Conservation (phyloP, 768 basidiomycete genomes). For the Calvatia gigantea region DNA sequence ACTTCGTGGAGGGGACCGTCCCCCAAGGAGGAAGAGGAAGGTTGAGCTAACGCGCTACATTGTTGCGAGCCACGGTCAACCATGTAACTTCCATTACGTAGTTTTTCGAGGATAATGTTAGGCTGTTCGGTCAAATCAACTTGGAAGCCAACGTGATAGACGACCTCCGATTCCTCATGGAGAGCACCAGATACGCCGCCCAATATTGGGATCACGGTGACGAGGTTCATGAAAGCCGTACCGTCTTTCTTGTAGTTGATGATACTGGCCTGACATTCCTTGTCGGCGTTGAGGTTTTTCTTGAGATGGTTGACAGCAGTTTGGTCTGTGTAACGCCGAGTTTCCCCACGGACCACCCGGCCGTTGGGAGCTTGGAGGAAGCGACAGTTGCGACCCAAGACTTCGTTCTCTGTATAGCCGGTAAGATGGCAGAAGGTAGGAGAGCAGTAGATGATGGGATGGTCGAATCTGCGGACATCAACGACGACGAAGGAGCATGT, state of each 20-base stretch:
- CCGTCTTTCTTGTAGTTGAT: constrained; percentile 90
- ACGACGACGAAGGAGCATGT: constrained; percentile 91
- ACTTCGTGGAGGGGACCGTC: no score
- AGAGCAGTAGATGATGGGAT: constrained; percentile 88
- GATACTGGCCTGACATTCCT: constrained; percentile 86
- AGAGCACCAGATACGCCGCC: constrained; percentile 49
- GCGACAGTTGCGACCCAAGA: constrained; percentile 88
- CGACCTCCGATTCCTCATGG: constrained; percentile 66
- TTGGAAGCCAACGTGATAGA: constrained; percentile 94
- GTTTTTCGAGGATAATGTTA: constrained; percentile 73
- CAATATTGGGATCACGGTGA: constrained; percentile 83
- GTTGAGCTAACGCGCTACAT: background rate
- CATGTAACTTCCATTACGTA: constrained; percentile 74
- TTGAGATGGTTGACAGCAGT: constrained; percentile 62
- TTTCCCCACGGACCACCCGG: constrained; percentile 30
- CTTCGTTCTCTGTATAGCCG: constrained; percentile 70
- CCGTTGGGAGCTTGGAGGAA: constrained; percentile 82
- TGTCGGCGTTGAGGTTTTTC: constrained; percentile 62
- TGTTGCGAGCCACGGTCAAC: constrained; percentile 47
- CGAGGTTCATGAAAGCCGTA: constrained; percentile 84
- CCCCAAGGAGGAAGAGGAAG: no score
- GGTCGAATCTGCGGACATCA: constrained; percentile 78
- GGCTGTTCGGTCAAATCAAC: constrained; percentile 90
- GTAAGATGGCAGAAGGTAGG: constrained; percentile 79
- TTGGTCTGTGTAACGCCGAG: constrained; percentile 55